Evolutionary conservation across 1,284 basidiomycete genomes (phyloP).

Genomic region (Fistulinella cinereoalba): DNA sequence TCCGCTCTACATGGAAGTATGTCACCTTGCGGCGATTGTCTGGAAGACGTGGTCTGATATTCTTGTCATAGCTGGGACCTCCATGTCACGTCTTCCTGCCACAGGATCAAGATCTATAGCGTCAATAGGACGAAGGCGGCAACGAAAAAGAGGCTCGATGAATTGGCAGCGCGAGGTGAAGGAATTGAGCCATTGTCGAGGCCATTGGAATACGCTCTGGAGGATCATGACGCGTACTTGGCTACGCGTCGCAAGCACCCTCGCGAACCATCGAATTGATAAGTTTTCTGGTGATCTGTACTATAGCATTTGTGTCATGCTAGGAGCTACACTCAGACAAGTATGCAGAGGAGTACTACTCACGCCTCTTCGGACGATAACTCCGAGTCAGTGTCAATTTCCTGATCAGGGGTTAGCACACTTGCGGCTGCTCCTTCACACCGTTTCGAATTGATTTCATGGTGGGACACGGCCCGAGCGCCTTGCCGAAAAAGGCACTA

Average conservation of each 20-base stretch:
- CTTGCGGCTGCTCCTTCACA: no score
- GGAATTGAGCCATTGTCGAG: constrained; percentile 10
- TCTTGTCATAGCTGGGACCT: constrained; percentile 45
- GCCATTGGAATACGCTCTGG: constrained; percentile 11
- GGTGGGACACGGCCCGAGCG: no score
- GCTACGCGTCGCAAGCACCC: constrained; percentile 9
- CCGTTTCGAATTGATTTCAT: no score
- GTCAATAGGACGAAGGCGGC: constrained; percentile 45
- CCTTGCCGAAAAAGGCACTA: constrained; percentile 1
- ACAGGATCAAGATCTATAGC: constrained; percentile 54
- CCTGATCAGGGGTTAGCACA: no score
- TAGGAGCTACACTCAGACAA: no score
- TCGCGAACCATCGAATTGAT: no score
- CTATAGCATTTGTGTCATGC: no score
- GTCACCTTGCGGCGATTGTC: constrained; percentile 10
- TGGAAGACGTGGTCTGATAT: background rate
- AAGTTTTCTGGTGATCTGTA: no score
- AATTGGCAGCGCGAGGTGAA: constrained; percentile 40
- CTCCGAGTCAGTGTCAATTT: no score
- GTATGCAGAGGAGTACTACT: no score
- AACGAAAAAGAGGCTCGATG: constrained; percentile 42
- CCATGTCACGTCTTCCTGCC: constrained; percentile 54
- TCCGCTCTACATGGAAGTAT: constrained; percentile 56
- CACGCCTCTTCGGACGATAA: no score
- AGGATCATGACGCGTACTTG: constrained; percentile 11